Evolutionary conservation across 495 filamentous ascomycete species (phyloP).

Genomic region (Hyaloscypha finlandica): DNA sequence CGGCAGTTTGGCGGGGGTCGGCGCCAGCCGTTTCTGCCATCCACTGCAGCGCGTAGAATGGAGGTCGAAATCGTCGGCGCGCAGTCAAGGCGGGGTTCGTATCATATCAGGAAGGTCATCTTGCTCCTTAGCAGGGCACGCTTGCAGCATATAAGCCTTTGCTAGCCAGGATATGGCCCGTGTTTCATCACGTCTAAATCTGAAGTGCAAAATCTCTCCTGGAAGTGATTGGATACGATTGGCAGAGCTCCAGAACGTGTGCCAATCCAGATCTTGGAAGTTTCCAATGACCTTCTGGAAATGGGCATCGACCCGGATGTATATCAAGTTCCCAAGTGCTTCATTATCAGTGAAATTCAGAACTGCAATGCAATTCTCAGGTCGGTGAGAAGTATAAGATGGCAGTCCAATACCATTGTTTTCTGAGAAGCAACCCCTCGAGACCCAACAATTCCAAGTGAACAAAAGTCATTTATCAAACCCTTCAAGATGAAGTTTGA

Average conservation of each 20-base stretch:
- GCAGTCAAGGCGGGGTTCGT: background rate
- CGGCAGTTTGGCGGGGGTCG: slow-evolving; percentile 3
- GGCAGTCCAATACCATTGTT: background rate
- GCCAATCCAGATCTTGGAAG: background rate
- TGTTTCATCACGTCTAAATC: background rate
- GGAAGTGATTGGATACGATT: background rate
- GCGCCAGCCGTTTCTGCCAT: background rate
- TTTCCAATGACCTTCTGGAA: slow-evolving; percentile 3
- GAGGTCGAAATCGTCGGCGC: background rate
- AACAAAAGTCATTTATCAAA: background rate
- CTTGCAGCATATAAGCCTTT: background rate
- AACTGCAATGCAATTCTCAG: background rate
- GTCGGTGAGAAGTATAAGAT: background rate
- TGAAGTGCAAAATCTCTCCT: background rate
- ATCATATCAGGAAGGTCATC: background rate
- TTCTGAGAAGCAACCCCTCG: background rate
- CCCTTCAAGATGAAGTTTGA: slow-evolving; percentile 18
- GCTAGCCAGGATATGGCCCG: background rate
- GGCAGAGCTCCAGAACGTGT: background rate
- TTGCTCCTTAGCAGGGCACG: background rate
- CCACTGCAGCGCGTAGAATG: background rate
- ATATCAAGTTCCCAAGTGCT: background rate
- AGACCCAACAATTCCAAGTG: background rate
- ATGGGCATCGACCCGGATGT: background rate
- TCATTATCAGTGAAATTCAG: background rate